Base-by-base conservation (phyloP, 192 early-diverging fungal species). In the Geranomyces michiganensis region DNA sequence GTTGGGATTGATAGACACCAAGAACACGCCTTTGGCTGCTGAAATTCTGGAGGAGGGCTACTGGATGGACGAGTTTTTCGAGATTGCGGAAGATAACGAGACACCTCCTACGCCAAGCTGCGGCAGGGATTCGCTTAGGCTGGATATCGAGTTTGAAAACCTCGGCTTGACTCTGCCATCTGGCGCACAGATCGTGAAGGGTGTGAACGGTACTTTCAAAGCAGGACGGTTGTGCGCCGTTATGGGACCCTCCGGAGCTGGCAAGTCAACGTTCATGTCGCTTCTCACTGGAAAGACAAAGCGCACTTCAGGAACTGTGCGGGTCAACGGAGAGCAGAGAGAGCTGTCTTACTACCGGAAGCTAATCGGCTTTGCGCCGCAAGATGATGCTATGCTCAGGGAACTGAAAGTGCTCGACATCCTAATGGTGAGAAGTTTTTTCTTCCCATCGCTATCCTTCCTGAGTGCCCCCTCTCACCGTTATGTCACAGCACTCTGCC, bases 351-450 rank as follows among this genome's bases (percentile, higher is more conserved):
- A 82, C 29, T 91, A 88, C 66, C 70, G 79, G 27, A 91, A 90
- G 72, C 67, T 91, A 29, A 88, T 90, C 67, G 90, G 90, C 22
- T 92, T 80, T 75, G 90, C 91, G 1, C 89, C 90, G 0, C 90
- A 92, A 72, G 90, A 92, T 56, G 90, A 92, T 67, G 67, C 87
- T 33, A 87, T 87, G 86, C 68, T 87, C 48, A 70, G 87, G 13
- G 90, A 92, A 58, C 68, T 91, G 15, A 91, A 90, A 12, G 89
- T 92, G 19, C 68, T 79, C 29, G 88, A 90, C 22, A 82, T 90
- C 31, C 67, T 87, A 43, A 74, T 87, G 70, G 55, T 56, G 4
- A 56, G 29, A 10, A 13, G 5, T n/a, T 58, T n/a, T 4, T n/a
- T 36, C 15, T 24, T 24, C 49, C 0, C 21, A 2, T 29, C 17